Evolutionary conservation across 305 asterid species (phyloP).

Genomic region (Vinca major): DNA sequence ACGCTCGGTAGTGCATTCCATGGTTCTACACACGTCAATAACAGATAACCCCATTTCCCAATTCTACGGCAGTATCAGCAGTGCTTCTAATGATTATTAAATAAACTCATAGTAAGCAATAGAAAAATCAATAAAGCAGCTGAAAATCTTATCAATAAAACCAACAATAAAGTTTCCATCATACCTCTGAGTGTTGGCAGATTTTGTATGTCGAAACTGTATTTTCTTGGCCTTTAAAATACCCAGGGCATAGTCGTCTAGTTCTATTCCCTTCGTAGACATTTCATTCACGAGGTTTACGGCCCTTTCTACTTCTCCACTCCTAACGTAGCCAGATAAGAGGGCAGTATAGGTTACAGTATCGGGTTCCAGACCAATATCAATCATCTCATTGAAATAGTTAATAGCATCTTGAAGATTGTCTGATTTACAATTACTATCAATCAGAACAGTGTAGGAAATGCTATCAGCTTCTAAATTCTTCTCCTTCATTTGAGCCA

Average conservation of each 20-base stretch:
- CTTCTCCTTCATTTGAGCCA: slow-evolving; percentile 41
- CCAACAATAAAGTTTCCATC: not conserved
- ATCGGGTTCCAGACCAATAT: slow-evolving; percentile 58
- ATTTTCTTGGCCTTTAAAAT: slow-evolving; percentile 30
- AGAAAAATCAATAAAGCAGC: not conserved
- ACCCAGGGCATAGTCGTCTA: slow-evolving; percentile 22
- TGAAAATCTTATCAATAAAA: not conserved
- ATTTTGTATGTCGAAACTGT: slow-evolving; percentile 15
- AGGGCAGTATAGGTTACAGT: slow-evolving; percentile 56
- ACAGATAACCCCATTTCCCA: no score
- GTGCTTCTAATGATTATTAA: not conserved
- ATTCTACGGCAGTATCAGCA: no score
- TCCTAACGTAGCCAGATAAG: slow-evolving; percentile 56
- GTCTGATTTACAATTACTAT: slow-evolving; percentile 52
- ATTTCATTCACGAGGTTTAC: slow-evolving; percentile 26
- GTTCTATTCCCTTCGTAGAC: slow-evolving; percentile 25
- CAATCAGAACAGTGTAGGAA: slow-evolving; percentile 64
- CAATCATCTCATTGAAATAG: slow-evolving; percentile 52
- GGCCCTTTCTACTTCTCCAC: slow-evolving; percentile 29
- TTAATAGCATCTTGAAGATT: slow-evolving; percentile 49
- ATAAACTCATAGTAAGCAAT: not conserved
- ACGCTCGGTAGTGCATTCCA: no score
- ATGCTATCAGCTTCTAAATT: slow-evolving; percentile 44
- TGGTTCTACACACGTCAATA: no score
- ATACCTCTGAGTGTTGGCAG: slow-evolving; percentile 3